A percentile compares a stretch with the other conserved stretches of the same genome.
Conservation (phyloP, 768 basidiomycete species). For the Suillus variegatus region DNA sequence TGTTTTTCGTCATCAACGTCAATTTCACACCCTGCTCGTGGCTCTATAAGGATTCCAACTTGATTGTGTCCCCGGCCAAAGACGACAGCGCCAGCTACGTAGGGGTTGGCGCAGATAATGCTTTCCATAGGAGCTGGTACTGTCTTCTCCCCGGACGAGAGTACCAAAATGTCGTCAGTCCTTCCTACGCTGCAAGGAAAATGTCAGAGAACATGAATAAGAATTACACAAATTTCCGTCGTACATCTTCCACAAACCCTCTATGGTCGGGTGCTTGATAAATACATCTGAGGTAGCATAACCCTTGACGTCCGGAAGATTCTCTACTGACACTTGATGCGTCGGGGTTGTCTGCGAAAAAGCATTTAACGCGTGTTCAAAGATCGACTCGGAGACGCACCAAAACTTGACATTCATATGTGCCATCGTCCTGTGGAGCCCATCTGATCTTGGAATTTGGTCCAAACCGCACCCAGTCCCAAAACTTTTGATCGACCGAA, state of each 20-base stretch:
- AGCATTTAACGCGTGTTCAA: too few species aligned
- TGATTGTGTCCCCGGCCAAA: slow-evolving; percentile 36
- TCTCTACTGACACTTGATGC: too few species aligned
- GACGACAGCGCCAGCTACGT: slow-evolving; percentile 28
- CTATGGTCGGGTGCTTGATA: too few species aligned
- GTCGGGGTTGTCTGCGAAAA: too few species aligned
- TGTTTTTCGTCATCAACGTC: slow-evolving; percentile 24
- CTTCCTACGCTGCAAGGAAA: slow-evolving; percentile 24
- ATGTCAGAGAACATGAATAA: background rate
- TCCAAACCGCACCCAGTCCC: slow-evolving; percentile 38
- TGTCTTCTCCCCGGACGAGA: slow-evolving; percentile 21
- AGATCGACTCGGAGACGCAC: too few species aligned
- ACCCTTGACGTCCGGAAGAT: too few species aligned
- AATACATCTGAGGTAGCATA: too few species aligned
- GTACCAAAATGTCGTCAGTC: slow-evolving; percentile 38
- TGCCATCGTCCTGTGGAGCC: slow-evolving; percentile 32
- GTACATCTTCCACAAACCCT: slow-evolving; percentile 34
- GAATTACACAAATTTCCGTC: slow-evolving; percentile 1
- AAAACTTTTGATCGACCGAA: slow-evolving; percentile 23
- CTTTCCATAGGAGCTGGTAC: slow-evolving; percentile 31
- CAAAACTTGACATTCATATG: background rate
- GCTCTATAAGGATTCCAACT: slow-evolving; percentile 36
- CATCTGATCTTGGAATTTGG: slow-evolving; percentile 25
- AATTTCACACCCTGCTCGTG: slow-evolving; percentile 14
- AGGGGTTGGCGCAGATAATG: slow-evolving; percentile 20